A percentile compares a stretch with the other conserved stretches of the same genome.
Conservation (phyloP, 1,284 basidiomycete species). For the Serendipita sp. region DNA sequence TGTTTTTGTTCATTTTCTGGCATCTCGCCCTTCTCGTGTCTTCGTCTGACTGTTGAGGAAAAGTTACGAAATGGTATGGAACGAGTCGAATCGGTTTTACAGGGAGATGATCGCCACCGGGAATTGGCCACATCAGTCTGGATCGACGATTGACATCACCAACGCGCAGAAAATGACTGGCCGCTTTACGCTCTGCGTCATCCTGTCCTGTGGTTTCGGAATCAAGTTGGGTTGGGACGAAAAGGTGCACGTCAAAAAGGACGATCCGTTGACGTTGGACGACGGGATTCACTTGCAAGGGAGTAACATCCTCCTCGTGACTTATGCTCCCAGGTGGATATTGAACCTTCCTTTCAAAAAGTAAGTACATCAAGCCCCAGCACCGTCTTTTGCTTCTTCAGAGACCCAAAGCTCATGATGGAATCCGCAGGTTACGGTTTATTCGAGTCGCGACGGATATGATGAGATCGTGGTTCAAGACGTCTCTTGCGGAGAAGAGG, state of each 20-base stretch:
- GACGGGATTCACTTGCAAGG: conserved; percentile 15
- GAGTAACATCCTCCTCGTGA: conserved; percentile 15
- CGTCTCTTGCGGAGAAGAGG: conserved; percentile 2
- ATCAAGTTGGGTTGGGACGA: conserved; percentile 18
- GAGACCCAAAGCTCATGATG: not conserved
- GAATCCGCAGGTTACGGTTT: not conserved
- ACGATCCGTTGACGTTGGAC: conserved; percentile 11
- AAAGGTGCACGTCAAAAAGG: conserved; percentile 9
- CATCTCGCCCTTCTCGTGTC: not conserved
- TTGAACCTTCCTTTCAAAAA: conserved; percentile 13
- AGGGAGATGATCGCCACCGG: conserved; percentile 6
- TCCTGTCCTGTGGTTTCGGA: conserved; percentile 21
- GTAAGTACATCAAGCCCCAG: not conserved
- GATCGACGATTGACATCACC: not conserved
- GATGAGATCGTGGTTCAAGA: not conserved
- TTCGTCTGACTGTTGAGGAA: not conserved
- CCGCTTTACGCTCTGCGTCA: conserved; percentile 18
- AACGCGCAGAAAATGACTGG: not conserved
- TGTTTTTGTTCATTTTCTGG: too few species aligned
- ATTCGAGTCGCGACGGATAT: not conserved
- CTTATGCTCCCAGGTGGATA: conserved; percentile 20
- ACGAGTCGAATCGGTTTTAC: conserved; percentile 5
- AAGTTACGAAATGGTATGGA: conserved; percentile 9
- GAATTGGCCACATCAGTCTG: not conserved
- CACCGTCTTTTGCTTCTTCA: not conserved